A percentile compares a stretch with the other conserved stretches of the same genome.
Conservation (phyloP, 2,329 filamentous ascomycete species). For the Cercospora beticola region DNA sequence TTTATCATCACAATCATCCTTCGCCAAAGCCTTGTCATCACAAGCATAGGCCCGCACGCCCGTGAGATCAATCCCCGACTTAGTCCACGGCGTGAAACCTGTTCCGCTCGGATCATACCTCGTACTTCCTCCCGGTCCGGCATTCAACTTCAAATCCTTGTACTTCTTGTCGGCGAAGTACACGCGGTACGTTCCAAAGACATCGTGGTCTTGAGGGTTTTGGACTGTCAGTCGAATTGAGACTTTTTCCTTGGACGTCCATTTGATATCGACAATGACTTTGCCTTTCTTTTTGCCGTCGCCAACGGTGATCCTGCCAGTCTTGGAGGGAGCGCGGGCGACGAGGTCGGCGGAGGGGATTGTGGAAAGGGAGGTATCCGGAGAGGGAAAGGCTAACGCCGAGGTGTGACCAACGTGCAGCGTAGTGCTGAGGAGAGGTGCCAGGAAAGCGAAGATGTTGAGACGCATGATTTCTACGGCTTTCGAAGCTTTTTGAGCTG, state of each 20-base stretch:
- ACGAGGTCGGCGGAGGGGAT: neutral
- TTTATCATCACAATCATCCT: neutral
- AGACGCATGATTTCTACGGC: neutral
- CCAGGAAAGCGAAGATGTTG: neutral
- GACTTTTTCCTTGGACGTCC: neutral
- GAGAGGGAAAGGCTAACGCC: neutral
- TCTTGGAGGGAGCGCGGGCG: neutral
- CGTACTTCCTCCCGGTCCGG: neutral
- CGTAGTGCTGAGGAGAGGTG: neutral
- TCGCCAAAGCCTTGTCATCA: neutral
- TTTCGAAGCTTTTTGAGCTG: neutral
- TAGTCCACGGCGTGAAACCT: neutral
- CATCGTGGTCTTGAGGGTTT: neutral
- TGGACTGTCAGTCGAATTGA: neutral
- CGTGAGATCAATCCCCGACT: neutral
- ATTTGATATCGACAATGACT: neutral
- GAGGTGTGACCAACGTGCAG: neutral
- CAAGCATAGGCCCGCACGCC: neutral
- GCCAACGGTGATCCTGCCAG: neutral
- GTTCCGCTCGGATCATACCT: neutral
- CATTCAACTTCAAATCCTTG: neutral
- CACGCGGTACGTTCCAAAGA: neutral
- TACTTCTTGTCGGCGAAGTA: neutral
- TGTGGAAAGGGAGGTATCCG: neutral
- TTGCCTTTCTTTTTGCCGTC: slow-evolving; percentile 1